Conservation (phyloP, 1,284 basidiomycete species). For the Flammula alnicola region DNA sequence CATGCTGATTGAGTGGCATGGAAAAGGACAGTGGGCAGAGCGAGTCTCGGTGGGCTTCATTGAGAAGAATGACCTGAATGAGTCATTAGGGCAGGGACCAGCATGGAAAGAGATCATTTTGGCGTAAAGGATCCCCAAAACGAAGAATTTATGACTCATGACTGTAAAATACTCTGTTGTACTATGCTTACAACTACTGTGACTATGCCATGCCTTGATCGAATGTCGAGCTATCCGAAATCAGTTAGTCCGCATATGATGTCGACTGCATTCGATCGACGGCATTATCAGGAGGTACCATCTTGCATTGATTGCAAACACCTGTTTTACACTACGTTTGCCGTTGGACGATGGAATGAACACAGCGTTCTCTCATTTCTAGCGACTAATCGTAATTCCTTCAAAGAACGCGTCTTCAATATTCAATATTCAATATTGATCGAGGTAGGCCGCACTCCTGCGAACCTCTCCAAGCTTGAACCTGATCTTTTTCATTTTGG, state of each 20-base stretch:
- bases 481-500: conserved; percentile 30
- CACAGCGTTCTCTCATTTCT: conserved; percentile 8
- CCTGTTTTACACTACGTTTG: no score
- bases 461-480: conserved; percentile 37
- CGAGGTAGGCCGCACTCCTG: conserved; percentile 56
- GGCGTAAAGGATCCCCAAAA: neutral
- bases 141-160: no score
- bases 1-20: conserved; percentile 16
- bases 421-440: no score
- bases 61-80: neutral
- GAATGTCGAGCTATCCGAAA: no score
- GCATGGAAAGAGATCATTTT: conserved; percentile 20
- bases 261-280: no score
- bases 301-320: no score
- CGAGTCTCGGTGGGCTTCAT: conserved; percentile 12
- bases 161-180: no score
- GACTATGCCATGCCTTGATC: no score
- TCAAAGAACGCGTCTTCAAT: conserved; percentile 88
- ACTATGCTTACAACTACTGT: no score
- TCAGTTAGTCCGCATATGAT: no score
- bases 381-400: conserved; percentile 2
- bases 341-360: no score
- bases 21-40: conserved; percentile 16
- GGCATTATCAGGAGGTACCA: no score
- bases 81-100: conserved; percentile 10